Conservation (phyloP, 1,284 basidiomycete species). For the Omphalotus olearius region DNA sequence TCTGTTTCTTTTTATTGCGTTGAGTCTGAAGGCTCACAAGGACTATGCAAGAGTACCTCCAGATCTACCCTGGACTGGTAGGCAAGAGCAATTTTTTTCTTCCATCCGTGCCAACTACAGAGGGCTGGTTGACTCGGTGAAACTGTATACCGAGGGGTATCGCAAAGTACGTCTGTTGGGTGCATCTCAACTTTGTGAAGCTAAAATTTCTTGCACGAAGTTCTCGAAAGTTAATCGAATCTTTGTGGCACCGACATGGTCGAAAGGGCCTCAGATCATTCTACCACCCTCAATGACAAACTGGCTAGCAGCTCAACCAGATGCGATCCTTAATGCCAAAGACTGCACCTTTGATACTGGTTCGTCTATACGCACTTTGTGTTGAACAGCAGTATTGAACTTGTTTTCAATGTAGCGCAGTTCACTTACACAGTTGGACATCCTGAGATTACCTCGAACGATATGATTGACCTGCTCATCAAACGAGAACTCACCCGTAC, state of each 20-base stretch:
- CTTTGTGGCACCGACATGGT: constrained; percentile 18
- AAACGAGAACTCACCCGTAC: constrained; percentile 17
- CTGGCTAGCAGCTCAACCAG: constrained; percentile 15
- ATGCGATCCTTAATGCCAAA: constrained; percentile 17
- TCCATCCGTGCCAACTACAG: constrained; percentile 14
- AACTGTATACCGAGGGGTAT: constrained; percentile 16
- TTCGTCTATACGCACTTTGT: background rate
- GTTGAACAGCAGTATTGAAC: background rate
- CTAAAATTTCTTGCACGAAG: constrained; percentile 1
- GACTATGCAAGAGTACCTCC: constrained; percentile 15
- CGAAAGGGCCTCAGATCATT: constrained; percentile 17
- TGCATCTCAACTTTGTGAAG: background rate
- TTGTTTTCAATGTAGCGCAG: constrained; percentile 3
- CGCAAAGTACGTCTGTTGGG: constrained; percentile 9
- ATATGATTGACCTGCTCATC: constrained; percentile 19
- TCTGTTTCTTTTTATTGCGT: too few relatives aligned
- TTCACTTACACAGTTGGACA: constrained; percentile 19
- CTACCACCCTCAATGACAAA: constrained; percentile 14
- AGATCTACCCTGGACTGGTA: constrained; percentile 14
- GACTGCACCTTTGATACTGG: constrained; percentile 18
- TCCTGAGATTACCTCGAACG: constrained; percentile 16
- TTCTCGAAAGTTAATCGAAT: constrained; percentile 13
- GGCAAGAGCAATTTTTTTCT: constrained; percentile 6
- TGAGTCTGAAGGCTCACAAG: constrained; percentile 13
- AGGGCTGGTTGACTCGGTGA: constrained; percentile 13